Base-by-base conservation (phyloP, 306 rosid genomes). In the Macrotyloma uniflorum region DNA sequence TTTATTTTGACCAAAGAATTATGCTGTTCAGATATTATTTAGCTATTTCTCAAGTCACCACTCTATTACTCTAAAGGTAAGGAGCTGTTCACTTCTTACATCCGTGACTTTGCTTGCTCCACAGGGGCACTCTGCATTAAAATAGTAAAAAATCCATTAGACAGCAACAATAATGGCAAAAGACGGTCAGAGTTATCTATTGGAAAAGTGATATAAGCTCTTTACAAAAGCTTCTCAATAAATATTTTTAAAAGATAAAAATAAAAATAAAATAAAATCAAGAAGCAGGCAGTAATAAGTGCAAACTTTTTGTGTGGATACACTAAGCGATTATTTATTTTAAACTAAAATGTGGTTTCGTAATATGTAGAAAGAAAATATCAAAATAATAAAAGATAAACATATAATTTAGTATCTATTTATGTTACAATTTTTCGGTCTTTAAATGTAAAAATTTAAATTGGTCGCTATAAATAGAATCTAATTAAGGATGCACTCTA, bases 101-200 rank as follows among this genome's bases (percentile, higher is more conserved):
- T 6, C 63, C 88, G 82, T 5, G 88, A 69, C 76, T 78, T 82
- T 12, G 22, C 75, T 71, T 69, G 88, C 63, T 85, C 88, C 82
- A 73, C n/a, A 0, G 83, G 4, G 42, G 83, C 76, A 42, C 88
- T 57, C 86, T 85, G 86, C 85, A 73, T 78, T 54, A 54, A 19
- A 74, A 45, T 79, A 78, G 30, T 35, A 35, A 19, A 46, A 74
- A 68, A 73, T 75, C 54, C 70, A 70, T 85, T 59, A 80, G 80
- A 67, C 72, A 43, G 46, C 33, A 61, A 63, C 11, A 75, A 12
- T 15, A 45, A 63, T 51, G 22, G 32, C 70, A 74, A 66, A 6
- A 6, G 38, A 42, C 8, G 0, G 9, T 22, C 45, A 40, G 1
- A 61, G 32, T 23, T 74, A 51, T 70, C 55, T n/a, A 26, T 6